These are phyloP conservation scores for Tilletiaria anomala DNA, from an alignment of 1,284 basidiomycete species.

Conservation along the genomic window DNA sequence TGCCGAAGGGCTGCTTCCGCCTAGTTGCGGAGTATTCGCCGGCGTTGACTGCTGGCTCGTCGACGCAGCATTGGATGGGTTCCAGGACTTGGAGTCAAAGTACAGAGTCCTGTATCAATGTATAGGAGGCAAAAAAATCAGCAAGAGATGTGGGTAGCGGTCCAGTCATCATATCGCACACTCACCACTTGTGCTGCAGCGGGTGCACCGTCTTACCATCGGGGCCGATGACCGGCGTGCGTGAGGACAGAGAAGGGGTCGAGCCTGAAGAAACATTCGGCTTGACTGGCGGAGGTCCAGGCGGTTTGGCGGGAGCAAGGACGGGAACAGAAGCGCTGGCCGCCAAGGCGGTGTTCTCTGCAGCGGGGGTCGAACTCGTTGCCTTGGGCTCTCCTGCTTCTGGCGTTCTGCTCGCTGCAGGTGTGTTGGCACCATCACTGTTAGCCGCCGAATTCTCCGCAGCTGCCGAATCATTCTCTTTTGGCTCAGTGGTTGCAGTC, in stretches of 20 bases:
- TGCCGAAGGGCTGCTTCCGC: neutral
- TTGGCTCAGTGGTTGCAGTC: too few relatives aligned
- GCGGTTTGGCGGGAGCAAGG: too few relatives aligned
- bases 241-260: neutral
- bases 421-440: neutral
- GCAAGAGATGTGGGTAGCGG: constrained; percentile 2
- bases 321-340: too few relatives aligned
- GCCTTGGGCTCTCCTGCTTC: neutral
- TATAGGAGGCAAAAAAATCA: constrained; percentile 2
- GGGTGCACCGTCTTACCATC: constrained; percentile 46
- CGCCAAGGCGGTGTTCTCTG: neutral
- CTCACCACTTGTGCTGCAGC: constrained; percentile 64
- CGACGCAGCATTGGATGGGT: neutral
- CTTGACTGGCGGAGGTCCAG: too few relatives aligned
- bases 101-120: constrained; percentile 54
- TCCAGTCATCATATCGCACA: constrained; percentile 8
- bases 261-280: neutral
- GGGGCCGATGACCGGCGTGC: neutral
- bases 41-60: neutral
- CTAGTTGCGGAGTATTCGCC: constrained; percentile 1
- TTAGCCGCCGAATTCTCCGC: too few relatives aligned
- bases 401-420: neutral
- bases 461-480: too few relatives aligned
- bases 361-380: neutral
- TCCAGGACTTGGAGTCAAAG: constrained; percentile 59